Percentiles rank a stretch among this genome's conserved stretches.
phyloP scores from a whole-genome alignment of 345 rosid species.

The Cardiospermum halicacabum region DNA sequence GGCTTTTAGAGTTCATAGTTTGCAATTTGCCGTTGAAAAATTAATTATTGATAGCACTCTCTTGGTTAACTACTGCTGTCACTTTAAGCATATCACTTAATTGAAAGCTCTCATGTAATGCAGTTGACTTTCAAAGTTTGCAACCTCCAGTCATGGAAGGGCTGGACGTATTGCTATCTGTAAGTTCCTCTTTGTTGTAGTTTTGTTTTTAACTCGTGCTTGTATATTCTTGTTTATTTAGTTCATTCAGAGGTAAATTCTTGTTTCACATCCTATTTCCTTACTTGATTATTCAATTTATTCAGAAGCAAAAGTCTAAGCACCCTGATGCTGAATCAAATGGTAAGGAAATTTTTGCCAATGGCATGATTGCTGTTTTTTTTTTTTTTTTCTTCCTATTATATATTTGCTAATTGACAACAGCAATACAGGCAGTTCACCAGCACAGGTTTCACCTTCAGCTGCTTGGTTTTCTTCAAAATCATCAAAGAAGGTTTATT shows the following conservation, averaged over 20 bases:
- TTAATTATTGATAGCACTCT: background rate
- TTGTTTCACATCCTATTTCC: background rate
- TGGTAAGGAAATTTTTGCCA: slow-evolving; percentile 37
- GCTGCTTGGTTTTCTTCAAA: slow-evolving; percentile 81
- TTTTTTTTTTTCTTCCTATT: slow-evolving; percentile 13
- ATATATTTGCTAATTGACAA: slow-evolving; percentile 11
- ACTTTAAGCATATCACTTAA: background rate
- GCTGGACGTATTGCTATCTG: slow-evolving; percentile 48
- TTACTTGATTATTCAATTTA: slow-evolving; percentile 4
- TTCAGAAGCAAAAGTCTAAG: slow-evolving; percentile 60
- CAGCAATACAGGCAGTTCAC: slow-evolving; percentile 46
- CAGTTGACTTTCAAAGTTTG: slow-evolving; percentile 61
- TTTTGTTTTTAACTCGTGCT: background rate
- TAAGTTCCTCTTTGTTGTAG: slow-evolving; percentile 24
- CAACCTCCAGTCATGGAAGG: slow-evolving; percentile 76
- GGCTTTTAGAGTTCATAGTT: background rate
- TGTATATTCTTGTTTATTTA: background rate
- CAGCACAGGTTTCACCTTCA: slow-evolving; percentile 43
- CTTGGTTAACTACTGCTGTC: background rate
- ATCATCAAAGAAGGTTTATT: slow-evolving; percentile 68
- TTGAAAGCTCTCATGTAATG: slow-evolving; percentile 9
- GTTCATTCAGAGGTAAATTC: slow-evolving; percentile 44
- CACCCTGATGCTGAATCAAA: slow-evolving; percentile 39
- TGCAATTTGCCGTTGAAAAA: background rate
- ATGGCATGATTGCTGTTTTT: slow-evolving; percentile 8